These are phyloP conservation scores for Aspergillus japonicus DNA, from an alignment of 2,329 filamentous ascomycete genomes.

Conservation along the genomic window DNA sequence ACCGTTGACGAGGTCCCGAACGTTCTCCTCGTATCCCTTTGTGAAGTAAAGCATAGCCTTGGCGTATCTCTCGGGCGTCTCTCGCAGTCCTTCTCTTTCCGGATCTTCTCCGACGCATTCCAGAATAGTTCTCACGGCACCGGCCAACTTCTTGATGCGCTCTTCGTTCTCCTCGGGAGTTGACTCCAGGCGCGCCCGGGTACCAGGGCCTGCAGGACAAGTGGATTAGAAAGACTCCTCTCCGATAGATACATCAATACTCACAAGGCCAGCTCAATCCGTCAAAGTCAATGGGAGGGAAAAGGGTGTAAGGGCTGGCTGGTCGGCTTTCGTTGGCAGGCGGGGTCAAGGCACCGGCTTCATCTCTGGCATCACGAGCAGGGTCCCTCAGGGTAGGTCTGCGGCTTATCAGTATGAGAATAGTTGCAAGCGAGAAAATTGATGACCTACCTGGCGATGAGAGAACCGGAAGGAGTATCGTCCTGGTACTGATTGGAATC, in stretches of 20 bases:
- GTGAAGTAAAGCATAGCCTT: slow-evolving; percentile 96
- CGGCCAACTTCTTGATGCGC: slow-evolving; percentile 60
- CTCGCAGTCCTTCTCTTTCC: slow-evolving; percentile 61
- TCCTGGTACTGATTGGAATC: slow-evolving; percentile 20
- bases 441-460: slow-evolving; percentile 28
- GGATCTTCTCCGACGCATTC: slow-evolving; percentile 67
- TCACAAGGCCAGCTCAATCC: slow-evolving; percentile 54
- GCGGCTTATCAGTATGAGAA: not conserved
- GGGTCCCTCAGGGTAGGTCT: slow-evolving; percentile 47
- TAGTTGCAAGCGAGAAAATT: not conserved
- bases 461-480: slow-evolving; percentile 19
- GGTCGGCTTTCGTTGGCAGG: slow-evolving; percentile 52
- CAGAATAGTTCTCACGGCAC: slow-evolving; percentile 62
- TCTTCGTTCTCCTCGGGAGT: slow-evolving; percentile 58
- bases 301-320: slow-evolving; percentile 50
- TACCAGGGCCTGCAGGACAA: slow-evolving; percentile 42
- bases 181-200: slow-evolving; percentile 54
- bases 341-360: slow-evolving; percentile 51
- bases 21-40: slow-evolving; percentile 93
- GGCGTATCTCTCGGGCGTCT: slow-evolving; percentile 80
- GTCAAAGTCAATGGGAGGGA: slow-evolving; percentile 53
- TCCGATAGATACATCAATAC: slow-evolving; percentile 20
- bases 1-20: slow-evolving; percentile 84
- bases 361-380: slow-evolving; percentile 55
- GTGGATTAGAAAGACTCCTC: slow-evolving; percentile 7